Evolutionary conservation across 768 basidiomycete species (phyloP), one percentile per base, ranked within the genome.

Genomic region (Floccularia luteovirens): DNA sequence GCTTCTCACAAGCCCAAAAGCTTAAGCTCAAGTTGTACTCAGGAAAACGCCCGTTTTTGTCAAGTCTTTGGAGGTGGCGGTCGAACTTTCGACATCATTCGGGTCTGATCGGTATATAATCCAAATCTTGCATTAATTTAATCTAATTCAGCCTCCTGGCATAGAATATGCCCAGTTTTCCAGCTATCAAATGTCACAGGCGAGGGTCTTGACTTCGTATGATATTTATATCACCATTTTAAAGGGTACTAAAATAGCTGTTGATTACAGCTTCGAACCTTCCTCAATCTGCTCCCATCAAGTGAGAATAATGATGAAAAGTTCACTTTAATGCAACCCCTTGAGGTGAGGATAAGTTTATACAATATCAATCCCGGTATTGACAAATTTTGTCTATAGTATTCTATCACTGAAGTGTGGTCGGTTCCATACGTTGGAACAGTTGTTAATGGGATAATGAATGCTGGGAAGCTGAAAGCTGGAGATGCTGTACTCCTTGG

Each of bases 181-280:
- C 82, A 84, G 54, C 67, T 93, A 16, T 96, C 92, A 2, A 98
- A 97, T 56, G 90, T 96, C 11, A 93, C 90, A 1, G 94, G 93
- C n/a, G 77, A 88, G 49, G 90, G 92, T 3, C 75, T 94, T 8
- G 81, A 89, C 51, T 70, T 75, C 48, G 83, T 90, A 48, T 34
- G 74, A 3, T 42, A 21, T 31, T 12, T 3, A n/a, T 36, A 33
- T 30, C 24, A 30, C 21, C 19, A 12, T 31, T 6, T 12, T 4
- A 23, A 33, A 31, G 33, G 4, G 34, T 24, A 49, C 20, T 39
- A 24, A 8, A 43, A 24, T 20, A 22, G 31, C 24, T 33, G 24
- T 28, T 25, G 24, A 4, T 20, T 37, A 14, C 46, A 88, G 85
- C 61, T 97, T 40, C 78, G 92, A 41, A 87, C 81, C 2, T 94